Percentiles rank a stretch among this genome's conserved stretches.
Evolutionary conservation across 2,329 filamentous ascomycete genomes (phyloP).

Genomic region (Ceratocystis cubensis): DNA sequence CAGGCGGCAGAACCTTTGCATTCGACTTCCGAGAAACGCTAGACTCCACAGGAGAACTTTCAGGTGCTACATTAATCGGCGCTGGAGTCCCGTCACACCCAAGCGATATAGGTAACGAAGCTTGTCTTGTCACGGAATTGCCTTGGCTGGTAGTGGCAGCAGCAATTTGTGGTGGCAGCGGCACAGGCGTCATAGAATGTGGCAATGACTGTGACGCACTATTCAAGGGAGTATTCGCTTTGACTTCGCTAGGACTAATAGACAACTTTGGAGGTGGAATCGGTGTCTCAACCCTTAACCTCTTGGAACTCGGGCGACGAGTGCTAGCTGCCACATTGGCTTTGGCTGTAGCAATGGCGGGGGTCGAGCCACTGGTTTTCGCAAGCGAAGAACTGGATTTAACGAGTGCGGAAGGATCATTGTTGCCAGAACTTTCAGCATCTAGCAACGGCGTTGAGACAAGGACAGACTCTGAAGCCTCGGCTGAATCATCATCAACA

Average conservation of each 20-base stretch:
- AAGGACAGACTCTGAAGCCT: constrained; percentile 3
- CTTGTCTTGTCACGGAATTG: not conserved
- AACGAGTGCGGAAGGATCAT: too few species aligned
- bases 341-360: constrained; percentile 27
- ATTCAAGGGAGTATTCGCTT: constrained; percentile 23
- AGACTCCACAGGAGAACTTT: not conserved
- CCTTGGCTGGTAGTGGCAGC: not conserved
- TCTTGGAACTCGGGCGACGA: constrained; percentile 29
- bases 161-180: constrained; percentile 21
- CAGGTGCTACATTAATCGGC: not conserved
- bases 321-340: constrained; percentile 22
- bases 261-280: constrained; percentile 36
- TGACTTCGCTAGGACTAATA: constrained; percentile 22
- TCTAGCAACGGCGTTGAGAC: too few species aligned
- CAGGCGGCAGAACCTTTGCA: constrained; percentile 30
- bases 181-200: constrained; percentile 33
- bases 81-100: not conserved
- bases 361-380: not conserved
- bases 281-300: constrained; percentile 46
- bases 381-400: too few species aligned
- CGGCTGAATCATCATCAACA: constrained; percentile 16
- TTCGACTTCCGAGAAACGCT: constrained; percentile 21
- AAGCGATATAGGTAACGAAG: constrained; percentile 5
- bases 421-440: too few species aligned
- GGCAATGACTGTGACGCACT: constrained; percentile 2